phyloP scores from a whole-genome alignment of 2,329 filamentous ascomycete genomes.

The Aphanoascus verrucosus region DNA sequence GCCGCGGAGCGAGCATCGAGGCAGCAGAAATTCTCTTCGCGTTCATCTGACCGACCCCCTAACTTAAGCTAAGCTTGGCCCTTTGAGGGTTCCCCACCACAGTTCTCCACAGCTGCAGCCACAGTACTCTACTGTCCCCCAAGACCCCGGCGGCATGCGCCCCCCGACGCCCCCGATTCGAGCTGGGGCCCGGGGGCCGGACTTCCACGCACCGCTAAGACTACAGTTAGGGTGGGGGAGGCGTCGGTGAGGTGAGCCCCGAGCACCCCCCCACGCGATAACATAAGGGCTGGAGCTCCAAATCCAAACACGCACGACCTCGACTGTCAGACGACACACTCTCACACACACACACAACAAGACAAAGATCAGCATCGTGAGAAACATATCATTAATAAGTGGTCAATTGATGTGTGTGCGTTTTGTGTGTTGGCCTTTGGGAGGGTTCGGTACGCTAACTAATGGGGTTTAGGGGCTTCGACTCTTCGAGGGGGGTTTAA shows the following conservation, averaged over 20 bases:
- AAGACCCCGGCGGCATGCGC: not conserved
- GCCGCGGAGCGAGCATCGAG: not conserved
- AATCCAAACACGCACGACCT: not conserved
- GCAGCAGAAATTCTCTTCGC: not conserved
- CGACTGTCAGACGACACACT: conserved; percentile 1
- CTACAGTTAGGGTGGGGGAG: not conserved
- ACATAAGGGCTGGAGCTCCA: too few relatives aligned
- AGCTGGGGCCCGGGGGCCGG: not conserved
- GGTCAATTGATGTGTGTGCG: too few relatives aligned
- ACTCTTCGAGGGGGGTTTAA: not conserved
- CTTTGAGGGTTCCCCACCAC: conserved; percentile 1
- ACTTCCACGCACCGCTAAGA: not conserved
- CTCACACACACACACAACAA: conserved; percentile 1
- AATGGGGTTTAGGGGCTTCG: too few relatives aligned
- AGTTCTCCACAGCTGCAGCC: conserved; percentile 8
- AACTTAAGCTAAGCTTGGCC: not conserved
- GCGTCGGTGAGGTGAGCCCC: not conserved
- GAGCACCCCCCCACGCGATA: not conserved
- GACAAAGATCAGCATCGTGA: conserved; percentile 12
- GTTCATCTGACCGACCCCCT: conserved; percentile 4
- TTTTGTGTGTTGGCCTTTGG: too few relatives aligned
- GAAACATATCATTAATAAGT: not conserved
- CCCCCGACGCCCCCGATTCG: not conserved
- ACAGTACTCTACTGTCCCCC: too few relatives aligned
- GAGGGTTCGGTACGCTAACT: too few relatives aligned